Percentiles rank a stretch among this genome's conserved stretches.
Conservation (phyloP, 805 yeast genomes). For the Nakazawaea populi region DNA sequence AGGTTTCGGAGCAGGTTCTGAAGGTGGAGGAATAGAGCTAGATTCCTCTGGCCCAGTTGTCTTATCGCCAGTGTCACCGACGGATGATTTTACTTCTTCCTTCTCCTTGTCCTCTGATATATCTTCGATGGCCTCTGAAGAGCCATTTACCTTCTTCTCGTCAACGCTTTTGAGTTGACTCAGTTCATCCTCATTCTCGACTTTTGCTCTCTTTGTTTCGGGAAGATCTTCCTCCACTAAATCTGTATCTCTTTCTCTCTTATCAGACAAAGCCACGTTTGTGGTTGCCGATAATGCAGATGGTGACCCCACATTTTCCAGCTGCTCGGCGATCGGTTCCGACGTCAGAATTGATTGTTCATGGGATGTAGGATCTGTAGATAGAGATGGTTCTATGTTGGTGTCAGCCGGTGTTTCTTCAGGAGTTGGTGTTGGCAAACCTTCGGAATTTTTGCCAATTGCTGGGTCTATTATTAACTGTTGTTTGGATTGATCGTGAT, state of each 20-base stretch:
- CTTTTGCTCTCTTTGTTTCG: background rate
- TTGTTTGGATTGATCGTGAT: background rate
- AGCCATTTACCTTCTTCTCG: no score
- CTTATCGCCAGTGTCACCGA: slow-evolving; percentile 27
- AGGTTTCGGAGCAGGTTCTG: slow-evolving; percentile 70
- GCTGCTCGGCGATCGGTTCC: no score
- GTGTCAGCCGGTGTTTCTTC: slow-evolving; percentile 1
- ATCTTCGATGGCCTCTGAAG: no score
- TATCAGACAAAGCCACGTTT: background rate
- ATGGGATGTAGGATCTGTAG: background rate
- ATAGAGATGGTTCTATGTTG: background rate
- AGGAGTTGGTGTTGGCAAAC: slow-evolving; percentile 10
- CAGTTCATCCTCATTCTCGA: background rate
- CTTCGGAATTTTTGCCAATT: background rate
- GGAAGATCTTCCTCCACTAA: background rate
- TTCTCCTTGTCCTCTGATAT: background rate
- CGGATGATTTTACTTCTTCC: slow-evolving; percentile 43
- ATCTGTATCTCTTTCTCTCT: background rate
- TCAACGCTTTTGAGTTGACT: no score
- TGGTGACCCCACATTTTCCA: no score
- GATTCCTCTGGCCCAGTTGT: slow-evolving; percentile 53
- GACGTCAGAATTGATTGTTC: background rate
- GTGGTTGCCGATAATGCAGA: no score
- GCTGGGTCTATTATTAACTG: slow-evolving; percentile 1
- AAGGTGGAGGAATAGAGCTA: slow-evolving; percentile 51